Conservation (phyloP, 2,329 filamentous ascomycete genomes). For the Fusarium sp. region DNA sequence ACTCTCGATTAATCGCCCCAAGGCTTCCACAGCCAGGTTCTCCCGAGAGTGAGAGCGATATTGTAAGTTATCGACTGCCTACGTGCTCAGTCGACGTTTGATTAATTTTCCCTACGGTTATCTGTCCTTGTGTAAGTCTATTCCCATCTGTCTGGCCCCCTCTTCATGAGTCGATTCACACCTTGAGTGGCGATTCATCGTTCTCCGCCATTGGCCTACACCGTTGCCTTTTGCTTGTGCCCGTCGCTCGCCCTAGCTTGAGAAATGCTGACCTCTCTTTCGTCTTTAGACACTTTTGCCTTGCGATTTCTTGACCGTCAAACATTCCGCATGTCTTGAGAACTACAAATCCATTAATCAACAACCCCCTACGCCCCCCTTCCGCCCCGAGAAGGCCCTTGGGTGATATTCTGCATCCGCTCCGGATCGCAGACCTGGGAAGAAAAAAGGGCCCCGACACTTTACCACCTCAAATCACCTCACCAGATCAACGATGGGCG, state of each 20-base stretch:
- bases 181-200: conserved; percentile 47
- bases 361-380: conserved; percentile 27
- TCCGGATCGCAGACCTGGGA: conserved; percentile 37
- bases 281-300: conserved; percentile 32
- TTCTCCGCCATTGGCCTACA: conserved; percentile 35
- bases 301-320: conserved; percentile 29
- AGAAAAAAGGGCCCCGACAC: conserved; percentile 35
- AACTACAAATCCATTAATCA: conserved; percentile 32
- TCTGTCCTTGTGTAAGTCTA: conserved; percentile 37
- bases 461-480: conserved; percentile 27
- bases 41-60: conserved; percentile 21
- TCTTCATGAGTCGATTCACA: conserved; percentile 30
- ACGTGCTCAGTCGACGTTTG: conserved; percentile 16
- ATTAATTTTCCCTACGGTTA: conserved; percentile 19
- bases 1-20: conserved; percentile 25
- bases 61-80: conserved; percentile 25
- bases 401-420: conserved; percentile 31
- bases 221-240: conserved; percentile 23
- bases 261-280: conserved; percentile 32
- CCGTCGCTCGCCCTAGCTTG: conserved; percentile 11
- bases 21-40: conserved; percentile 29
- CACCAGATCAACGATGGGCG: conserved; percentile 58
- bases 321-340: conserved; percentile 45
- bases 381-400: conserved; percentile 20
- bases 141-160: not conserved